Evolutionary conservation across 2,329 filamentous ascomycete genomes (phyloP), one percentile per base, ranked within the genome.

Genomic region (Sclerotinia borealis): DNA sequence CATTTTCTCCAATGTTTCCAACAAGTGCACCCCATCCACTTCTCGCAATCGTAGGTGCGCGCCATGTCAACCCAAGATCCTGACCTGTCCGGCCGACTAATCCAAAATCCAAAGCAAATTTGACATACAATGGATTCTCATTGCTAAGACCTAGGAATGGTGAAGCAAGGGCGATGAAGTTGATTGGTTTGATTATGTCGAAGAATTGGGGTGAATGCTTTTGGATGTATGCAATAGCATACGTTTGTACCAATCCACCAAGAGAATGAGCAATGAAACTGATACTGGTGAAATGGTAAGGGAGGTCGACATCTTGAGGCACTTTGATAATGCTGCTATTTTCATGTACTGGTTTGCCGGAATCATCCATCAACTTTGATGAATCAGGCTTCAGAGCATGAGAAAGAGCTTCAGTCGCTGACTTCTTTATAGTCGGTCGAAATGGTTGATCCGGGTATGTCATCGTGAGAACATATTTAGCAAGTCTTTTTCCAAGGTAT

Each of bases 111-210:
- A 99, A 80, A 0, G 95, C 95, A 75, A 99, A 98, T 72, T 93
- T 96, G 76, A 99, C 91, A 74, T 99, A 99, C 63, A 98, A 82
- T 0, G 95, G 95, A 70, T 99, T 99, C 74, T 99, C 95, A 74
- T 99, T 97, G 76, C 93, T 98, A 43, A 98, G 79, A 0, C 93
- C 93, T 1, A 98, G 79, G 68, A 97, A 92, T 0, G 93, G 93
- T 0, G 93, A 89, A 19, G 93, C 93, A 69, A 98, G 79, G 34
- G 90, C 83, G 68, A 98, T 89, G 72, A 98, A 98, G 74, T 97
- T 97, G 74, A 96, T 80, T 0, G 93, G 93, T 67, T 86, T 84
- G 70, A 97, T 96, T 6, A 86, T 79, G 56, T 93, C 83, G 71
- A 98, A 98, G 75, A 98, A 98, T 11, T 88, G 79, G 1, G 93